Conservation (phyloP, 768 basidiomycete genomes). For the Tricholoma terreum region DNA sequence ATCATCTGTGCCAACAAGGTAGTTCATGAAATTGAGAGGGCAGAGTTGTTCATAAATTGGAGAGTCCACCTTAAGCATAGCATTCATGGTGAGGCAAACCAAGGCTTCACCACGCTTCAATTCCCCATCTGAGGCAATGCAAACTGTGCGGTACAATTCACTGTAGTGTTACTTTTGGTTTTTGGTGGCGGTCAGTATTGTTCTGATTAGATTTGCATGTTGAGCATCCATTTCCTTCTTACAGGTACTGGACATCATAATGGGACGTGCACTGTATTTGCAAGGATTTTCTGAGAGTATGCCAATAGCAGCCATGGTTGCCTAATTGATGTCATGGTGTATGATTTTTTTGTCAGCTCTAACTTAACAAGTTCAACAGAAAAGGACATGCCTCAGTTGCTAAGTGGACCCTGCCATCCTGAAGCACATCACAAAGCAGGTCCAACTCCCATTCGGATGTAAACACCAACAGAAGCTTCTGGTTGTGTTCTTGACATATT, state of each 20-base stretch:
- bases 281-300: conserved; percentile 6
- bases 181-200: conserved; percentile 7
- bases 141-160: conserved; percentile 3
- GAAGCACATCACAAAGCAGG: conserved; percentile 3
- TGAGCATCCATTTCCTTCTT: conserved; percentile 10
- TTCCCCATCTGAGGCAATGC: conserved; percentile 15
- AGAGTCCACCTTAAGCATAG: conserved; percentile 4
- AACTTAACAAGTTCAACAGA: too few relatives aligned
- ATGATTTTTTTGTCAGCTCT: too few relatives aligned
- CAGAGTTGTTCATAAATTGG: conserved; percentile 15
- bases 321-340: not conserved
- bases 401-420: conserved; percentile 6
- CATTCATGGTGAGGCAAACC: conserved; percentile 7
- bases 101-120: conserved; percentile 11
- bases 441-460: conserved; percentile 9
- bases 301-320: conserved; percentile 2
- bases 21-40: conserved; percentile 22
- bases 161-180: not conserved
- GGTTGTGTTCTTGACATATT: conserved; percentile 8
- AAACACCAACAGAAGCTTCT: conserved; percentile 6
- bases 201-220: conserved; percentile 11
- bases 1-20: conserved; percentile 27
- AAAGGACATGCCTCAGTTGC: conserved; percentile 9
- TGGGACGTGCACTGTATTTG: too few relatives aligned
- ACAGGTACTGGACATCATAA: conserved; percentile 17